phyloP scores from a whole-genome alignment of 176 grass and related monocot genomes.

The Typha latifolia region DNA sequence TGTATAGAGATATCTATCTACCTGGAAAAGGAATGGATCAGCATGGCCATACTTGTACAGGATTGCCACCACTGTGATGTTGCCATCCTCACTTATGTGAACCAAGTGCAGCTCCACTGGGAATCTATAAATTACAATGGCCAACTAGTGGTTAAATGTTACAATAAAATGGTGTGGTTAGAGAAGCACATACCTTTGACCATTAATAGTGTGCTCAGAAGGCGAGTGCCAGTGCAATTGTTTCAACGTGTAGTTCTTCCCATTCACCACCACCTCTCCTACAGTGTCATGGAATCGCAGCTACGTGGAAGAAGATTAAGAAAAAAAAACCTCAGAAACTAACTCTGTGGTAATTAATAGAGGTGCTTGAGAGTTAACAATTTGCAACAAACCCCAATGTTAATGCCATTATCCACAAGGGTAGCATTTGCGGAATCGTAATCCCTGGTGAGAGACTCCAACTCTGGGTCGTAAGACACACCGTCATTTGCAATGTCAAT shows the following conservation, averaged over 20 bases:
- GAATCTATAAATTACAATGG: slow-evolving; percentile 12
- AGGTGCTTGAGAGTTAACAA: not conserved
- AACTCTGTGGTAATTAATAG: not conserved
- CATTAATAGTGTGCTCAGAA: slow-evolving; percentile 77
- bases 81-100: slow-evolving; percentile 29
- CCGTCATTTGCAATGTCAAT: slow-evolving; percentile 45
- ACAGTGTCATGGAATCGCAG: slow-evolving; percentile 26
- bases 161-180: not conserved
- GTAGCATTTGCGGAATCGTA: slow-evolving; percentile 30
- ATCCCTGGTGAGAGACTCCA: slow-evolving; percentile 24
- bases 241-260: slow-evolving; percentile 34
- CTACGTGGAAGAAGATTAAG: slow-evolving; percentile 22
- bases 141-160: not conserved
- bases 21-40: slow-evolving; percentile 64
- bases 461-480: not conserved
- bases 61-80: slow-evolving; percentile 29
- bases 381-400: slow-evolving; percentile 22
- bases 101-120: slow-evolving; percentile 62
- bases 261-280: slow-evolving; percentile 23
- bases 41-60: slow-evolving; percentile 41
- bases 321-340: not conserved
- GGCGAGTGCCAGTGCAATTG: slow-evolving; percentile 59
- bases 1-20: slow-evolving; percentile 3
- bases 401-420: slow-evolving; percentile 45
- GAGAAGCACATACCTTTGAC: slow-evolving; percentile 22